Conservation (phyloP, 2,329 filamentous ascomycete species). For the Graphilbum sp. region DNA sequence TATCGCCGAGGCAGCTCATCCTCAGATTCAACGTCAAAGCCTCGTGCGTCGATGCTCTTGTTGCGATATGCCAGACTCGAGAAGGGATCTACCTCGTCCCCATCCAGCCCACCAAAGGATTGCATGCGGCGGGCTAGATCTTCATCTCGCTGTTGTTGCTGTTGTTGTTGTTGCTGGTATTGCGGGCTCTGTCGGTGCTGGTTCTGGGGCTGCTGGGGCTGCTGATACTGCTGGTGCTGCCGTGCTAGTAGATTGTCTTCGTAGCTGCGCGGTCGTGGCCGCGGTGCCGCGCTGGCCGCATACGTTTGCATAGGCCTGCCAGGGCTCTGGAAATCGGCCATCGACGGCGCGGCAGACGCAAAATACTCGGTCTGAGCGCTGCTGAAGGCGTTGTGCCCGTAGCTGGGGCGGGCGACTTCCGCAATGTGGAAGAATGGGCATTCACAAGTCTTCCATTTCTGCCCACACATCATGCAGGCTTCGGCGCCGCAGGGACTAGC, state of each 20-base stretch:
- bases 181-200: background rate
- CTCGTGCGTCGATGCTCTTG: slow-evolving; percentile 13
- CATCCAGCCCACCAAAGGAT: slow-evolving; percentile 19
- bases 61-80: background rate
- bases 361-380: slow-evolving; percentile 15
- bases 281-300: slow-evolving; percentile 7
- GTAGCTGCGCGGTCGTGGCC: slow-evolving; percentile 19
- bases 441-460: slow-evolving; percentile 68
- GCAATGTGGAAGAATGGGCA: slow-evolving; percentile 59
- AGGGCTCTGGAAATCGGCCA: slow-evolving; percentile 14
- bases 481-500: slow-evolving; percentile 57
- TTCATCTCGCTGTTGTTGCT: slow-evolving; percentile 29
- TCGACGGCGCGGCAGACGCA: slow-evolving; percentile 12
- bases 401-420: slow-evolving; percentile 36
- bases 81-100: slow-evolving; percentile 16
- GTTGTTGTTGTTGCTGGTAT: background rate
- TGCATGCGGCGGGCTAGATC: slow-evolving; percentile 21
- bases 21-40: slow-evolving; percentile 17
- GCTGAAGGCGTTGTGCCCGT: slow-evolving; percentile 29
- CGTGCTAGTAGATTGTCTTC: slow-evolving; percentile 31
- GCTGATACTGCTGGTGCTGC: slow-evolving; percentile 14
- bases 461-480: slow-evolving; percentile 76
- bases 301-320: slow-evolving; percentile 1
- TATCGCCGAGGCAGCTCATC: slow-evolving; percentile 11
- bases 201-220: background rate